These are phyloP conservation scores for Cladophialophora psammophila DNA, from an alignment of 2,329 filamentous ascomycete genomes.

Conservation along the genomic window DNA sequence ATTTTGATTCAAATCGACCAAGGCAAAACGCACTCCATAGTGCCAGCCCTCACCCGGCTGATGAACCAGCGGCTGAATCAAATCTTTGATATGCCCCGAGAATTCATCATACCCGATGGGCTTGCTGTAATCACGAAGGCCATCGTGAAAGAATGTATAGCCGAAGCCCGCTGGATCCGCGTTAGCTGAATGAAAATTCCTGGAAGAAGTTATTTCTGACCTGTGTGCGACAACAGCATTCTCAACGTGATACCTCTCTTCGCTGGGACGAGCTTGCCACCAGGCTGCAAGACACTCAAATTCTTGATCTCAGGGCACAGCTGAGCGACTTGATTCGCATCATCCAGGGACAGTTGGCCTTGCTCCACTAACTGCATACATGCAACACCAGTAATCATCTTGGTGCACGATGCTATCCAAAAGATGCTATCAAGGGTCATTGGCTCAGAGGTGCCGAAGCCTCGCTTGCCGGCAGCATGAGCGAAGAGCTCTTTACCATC, in stretches of 20 bases:
- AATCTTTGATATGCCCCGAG: slow-evolving; percentile 60
- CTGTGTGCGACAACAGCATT: slow-evolving; percentile 60
- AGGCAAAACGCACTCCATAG: slow-evolving; percentile 61
- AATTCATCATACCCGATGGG: slow-evolving; percentile 67
- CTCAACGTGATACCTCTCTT: slow-evolving; percentile 56
- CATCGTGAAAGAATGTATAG: slow-evolving; percentile 57
- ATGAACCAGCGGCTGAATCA: slow-evolving; percentile 62
- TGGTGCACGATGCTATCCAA: slow-evolving; percentile 66
- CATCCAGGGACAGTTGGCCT: slow-evolving; percentile 58
- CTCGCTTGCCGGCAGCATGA: slow-evolving; percentile 41
- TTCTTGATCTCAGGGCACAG: slow-evolving; percentile 54
- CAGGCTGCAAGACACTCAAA: slow-evolving; percentile 53
- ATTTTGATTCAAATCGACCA: slow-evolving; percentile 40
- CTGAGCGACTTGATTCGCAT: slow-evolving; percentile 54
- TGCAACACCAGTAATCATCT: slow-evolving; percentile 61
- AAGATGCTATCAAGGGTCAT: slow-evolving; percentile 43
- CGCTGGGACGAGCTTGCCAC: slow-evolving; percentile 45
- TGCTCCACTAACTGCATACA: slow-evolving; percentile 66
- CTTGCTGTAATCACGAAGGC: slow-evolving; percentile 47
- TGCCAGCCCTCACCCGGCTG: slow-evolving; percentile 70
- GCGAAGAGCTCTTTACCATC: slow-evolving; percentile 41
- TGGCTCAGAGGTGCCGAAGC: slow-evolving; percentile 29
- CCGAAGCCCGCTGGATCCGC: slow-evolving; percentile 46
- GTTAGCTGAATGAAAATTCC: slow-evolving; percentile 19
- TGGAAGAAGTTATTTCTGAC: slow-evolving; percentile 47